phyloP scores from a whole-genome alignment of 352 stramenopile genomes.

The Pythium myriotylum region DNA sequence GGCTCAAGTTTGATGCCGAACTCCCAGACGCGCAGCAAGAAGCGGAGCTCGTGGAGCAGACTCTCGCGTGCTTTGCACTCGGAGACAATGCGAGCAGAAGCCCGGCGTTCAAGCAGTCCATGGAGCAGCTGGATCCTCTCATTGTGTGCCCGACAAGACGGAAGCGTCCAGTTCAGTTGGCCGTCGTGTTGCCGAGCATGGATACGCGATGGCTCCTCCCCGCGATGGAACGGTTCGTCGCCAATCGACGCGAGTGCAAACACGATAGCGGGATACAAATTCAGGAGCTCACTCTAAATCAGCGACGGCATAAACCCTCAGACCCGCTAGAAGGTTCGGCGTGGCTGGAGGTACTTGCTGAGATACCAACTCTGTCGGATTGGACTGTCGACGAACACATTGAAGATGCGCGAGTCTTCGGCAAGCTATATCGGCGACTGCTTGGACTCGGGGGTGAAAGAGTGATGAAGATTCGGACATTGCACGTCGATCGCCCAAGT shows the following conservation, averaged over 20 bases:
- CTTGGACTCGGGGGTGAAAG: not conserved
- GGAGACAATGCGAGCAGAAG: not conserved
- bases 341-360: conserved; percentile 3
- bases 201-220: conserved; percentile 20
- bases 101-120: not conserved
- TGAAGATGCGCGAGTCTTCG: not conserved
- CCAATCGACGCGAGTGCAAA: not conserved
- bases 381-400: conserved; percentile 20
- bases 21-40: not conserved
- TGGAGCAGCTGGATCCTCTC: conserved; percentile 4
- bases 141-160: not conserved
- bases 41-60: not conserved
- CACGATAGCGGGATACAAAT: not conserved
- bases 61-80: not conserved
- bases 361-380: not conserved
- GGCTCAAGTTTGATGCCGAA: conserved; percentile 1
- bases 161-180: not conserved
- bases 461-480: conserved; percentile 1
- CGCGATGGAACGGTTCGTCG: not conserved
- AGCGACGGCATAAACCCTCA: conserved; percentile 3
- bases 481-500: conserved; percentile 1
- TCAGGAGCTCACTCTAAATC: conserved; percentile 11
- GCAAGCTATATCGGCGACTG: conserved; percentile 1
- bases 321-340: conserved; percentile 5
- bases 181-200: conserved; percentile 17